Evolutionary conservation across 2,329 filamentous ascomycete genomes (phyloP), one percentile per base, ranked within the genome.

Genomic region (Aspergillus calidoustus): DNA sequence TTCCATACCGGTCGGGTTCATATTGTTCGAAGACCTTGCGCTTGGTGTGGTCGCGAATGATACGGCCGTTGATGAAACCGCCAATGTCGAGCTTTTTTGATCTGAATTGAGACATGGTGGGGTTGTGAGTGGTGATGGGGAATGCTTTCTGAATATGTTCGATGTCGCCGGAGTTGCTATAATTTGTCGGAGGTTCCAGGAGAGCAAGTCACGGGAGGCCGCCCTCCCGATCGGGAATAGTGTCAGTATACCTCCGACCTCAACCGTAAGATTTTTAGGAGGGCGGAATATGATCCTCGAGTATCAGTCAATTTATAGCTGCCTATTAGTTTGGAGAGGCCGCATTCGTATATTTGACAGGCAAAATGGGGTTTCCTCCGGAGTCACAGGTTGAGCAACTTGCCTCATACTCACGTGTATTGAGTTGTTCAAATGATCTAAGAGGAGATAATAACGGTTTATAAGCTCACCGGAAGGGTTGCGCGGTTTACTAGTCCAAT

Each of bases 1-100:
- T 15, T 41, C 13, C 34, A 41, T 83, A 96, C 93, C 94, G 90
- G 81, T 97, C 91, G 4, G 93, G 87, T 82, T 99, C 95, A 74
- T 90, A 83, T 76, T 92, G 84, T 74, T 90, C 91, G 73, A 93
- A 97, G 62, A 93, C 91, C 82, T 96, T 94, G 72, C 95, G 91
- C 87, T 98, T 99, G 59, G 93, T 93, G 82, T 98, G 92, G 79
- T 99, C 95, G 72, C 95, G 92, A 76, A 99, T 90, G 68, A 91
- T 86, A 69, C 90, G 89, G 76, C 90, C 87, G 75, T 97, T 97
- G 81, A 96, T 79, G 75, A 91, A 97, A 76, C 92, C 92, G 76
- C 91, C 89, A 69, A 98, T 82, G 71, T 98, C 93, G 70, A 97
- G 88, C 83, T 89, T 93, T 81, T 96, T 96, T 34, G 93, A 85